Evolutionary conservation across 2,329 filamentous ascomycete genomes (phyloP).

Genomic region (Pseudonectria foliicola): DNA sequence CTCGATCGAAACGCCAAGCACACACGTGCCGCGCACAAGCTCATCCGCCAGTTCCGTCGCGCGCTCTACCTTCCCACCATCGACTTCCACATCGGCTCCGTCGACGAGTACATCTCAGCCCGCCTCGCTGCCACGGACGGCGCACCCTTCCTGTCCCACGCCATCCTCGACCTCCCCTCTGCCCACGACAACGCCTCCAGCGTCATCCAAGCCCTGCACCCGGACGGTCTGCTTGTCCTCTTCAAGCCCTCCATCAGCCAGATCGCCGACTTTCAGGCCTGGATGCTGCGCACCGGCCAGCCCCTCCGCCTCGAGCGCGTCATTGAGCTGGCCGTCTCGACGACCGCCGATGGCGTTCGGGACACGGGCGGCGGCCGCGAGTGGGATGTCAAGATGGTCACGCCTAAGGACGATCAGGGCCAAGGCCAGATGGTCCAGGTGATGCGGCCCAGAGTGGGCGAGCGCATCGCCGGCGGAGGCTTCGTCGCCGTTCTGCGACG

Average conservation of each 20-base stretch:
- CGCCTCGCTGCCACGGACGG: slow-evolving; percentile 37
- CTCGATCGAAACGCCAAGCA: slow-evolving; percentile 59
- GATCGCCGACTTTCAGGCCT: slow-evolving; percentile 52
- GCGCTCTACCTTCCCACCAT: slow-evolving; percentile 64
- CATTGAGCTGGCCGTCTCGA: slow-evolving; percentile 46
- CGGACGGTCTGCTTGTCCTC: slow-evolving; percentile 58
- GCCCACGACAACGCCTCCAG: slow-evolving; percentile 42
- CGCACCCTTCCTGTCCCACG: slow-evolving; percentile 61
- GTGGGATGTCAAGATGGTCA: slow-evolving; percentile 55
- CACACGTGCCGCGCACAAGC: slow-evolving; percentile 55
- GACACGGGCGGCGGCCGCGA: slow-evolving; percentile 46
- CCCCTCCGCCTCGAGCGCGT: slow-evolving; percentile 50
- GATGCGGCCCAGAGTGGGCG: slow-evolving; percentile 36
- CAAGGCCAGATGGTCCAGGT: slow-evolving; percentile 26
- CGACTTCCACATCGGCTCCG: slow-evolving; percentile 65
- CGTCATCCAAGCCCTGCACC: slow-evolving; percentile 51
- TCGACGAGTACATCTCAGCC: slow-evolving; percentile 53
- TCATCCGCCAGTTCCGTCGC: slow-evolving; percentile 59
- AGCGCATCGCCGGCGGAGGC: slow-evolving; percentile 32
- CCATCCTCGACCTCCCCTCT: slow-evolving; percentile 66
- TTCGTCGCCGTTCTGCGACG: slow-evolving; percentile 33
- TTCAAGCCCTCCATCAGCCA: slow-evolving; percentile 77
- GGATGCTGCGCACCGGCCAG: slow-evolving; percentile 44
- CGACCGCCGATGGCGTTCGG: slow-evolving; percentile 34
- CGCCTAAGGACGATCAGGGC: slow-evolving; percentile 19